Base-by-base conservation (phyloP, 495 filamentous ascomycete genomes). In the Saxophila tyrrhenica region DNA sequence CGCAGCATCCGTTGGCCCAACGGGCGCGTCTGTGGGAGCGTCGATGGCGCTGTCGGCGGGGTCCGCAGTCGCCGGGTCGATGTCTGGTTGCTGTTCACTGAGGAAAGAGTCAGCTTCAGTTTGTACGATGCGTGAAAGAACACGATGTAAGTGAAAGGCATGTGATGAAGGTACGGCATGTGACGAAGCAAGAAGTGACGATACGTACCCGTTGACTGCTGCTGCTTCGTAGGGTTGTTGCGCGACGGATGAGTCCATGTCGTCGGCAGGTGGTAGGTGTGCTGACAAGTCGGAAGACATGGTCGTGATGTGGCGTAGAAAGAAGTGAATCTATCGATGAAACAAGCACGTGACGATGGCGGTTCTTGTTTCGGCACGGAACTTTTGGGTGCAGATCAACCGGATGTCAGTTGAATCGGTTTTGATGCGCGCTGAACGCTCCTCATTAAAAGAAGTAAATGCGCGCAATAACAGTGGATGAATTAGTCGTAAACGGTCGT, bases 1-100 rank as follows among this genome's bases (percentile, higher is more conserved):
- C 39, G 29, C 51, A 17, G 54, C 38, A 9, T 55, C 53, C 23
- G 16, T 54, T 0, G 54, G 47, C 25, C 25, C 8, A 19, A 48
- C 16, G 17, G 7, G 19, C 15, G n/a, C 7, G 7, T 44, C 41
- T 17, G n/a, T 3, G 17, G 41, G 25, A 25, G 46, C 29, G 41
- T 32, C 45, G 9, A 20, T 23, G 21, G 20, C 23, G 45, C 13
- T 25, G 45, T 48, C 23, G 10, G 17, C 17, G 45, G 21, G 19
- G 3, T 48, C 45, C 3, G 21, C 25, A 7, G 45, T 48, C 19
- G 45, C 11, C 21, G n/a, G n/a, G n/a, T 24, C 25, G 45, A 24
- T 13, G 10, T 48, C 21, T 8, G 7, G n/a, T 8, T 44, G 41
- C 20, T 7, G 8, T 8, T 44, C 41, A n/a, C 45, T 48, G 24